These are phyloP conservation scores for Monilinia vaccinii-corymbosi DNA, from an alignment of 2,329 filamentous ascomycete genomes.

Conservation along the genomic window DNA sequence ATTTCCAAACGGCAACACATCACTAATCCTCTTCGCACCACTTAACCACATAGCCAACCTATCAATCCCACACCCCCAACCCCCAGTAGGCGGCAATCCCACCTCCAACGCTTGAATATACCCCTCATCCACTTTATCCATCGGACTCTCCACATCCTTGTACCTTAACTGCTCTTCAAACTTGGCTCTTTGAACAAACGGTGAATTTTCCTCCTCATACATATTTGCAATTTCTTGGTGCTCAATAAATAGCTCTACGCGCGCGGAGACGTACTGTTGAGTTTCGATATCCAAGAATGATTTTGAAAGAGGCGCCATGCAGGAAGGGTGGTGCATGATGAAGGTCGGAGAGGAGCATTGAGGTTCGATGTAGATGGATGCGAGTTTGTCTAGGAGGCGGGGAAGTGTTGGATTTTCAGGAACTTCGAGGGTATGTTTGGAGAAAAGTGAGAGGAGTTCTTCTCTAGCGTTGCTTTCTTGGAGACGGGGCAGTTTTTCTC, in stretches of 20 bases:
- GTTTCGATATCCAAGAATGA: constrained; percentile 67
- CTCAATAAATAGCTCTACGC: constrained; percentile 76
- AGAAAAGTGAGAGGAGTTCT: constrained; percentile 48
- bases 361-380: constrained; percentile 68
- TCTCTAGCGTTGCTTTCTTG: constrained; percentile 42
- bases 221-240: constrained; percentile 85
- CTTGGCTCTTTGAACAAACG: constrained; percentile 75
- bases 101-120: constrained; percentile 81
- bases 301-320: constrained; percentile 86
- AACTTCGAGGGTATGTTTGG: constrained; percentile 37
- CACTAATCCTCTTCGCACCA: constrained; percentile 67
- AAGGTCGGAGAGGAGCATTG: constrained; percentile 66
- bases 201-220: constrained; percentile 97
- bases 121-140: constrained; percentile 44
- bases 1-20: constrained; percentile 83
- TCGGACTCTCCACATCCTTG: constrained; percentile 28
- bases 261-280: constrained; percentile 65
- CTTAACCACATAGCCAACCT: constrained; percentile 85
- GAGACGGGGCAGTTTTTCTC: constrained; percentile 34
- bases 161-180: constrained; percentile 52
- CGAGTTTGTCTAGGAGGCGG: constrained; percentile 74
- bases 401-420: constrained; percentile 49
- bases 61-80: constrained; percentile 89
- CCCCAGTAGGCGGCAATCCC: constrained; percentile 88
- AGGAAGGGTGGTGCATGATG: constrained; percentile 81